Evolutionary conservation across 352 stramenopile genomes (phyloP), one percentile per base, ranked within the genome.

Genomic region (Pythium vanterpoolii): DNA sequence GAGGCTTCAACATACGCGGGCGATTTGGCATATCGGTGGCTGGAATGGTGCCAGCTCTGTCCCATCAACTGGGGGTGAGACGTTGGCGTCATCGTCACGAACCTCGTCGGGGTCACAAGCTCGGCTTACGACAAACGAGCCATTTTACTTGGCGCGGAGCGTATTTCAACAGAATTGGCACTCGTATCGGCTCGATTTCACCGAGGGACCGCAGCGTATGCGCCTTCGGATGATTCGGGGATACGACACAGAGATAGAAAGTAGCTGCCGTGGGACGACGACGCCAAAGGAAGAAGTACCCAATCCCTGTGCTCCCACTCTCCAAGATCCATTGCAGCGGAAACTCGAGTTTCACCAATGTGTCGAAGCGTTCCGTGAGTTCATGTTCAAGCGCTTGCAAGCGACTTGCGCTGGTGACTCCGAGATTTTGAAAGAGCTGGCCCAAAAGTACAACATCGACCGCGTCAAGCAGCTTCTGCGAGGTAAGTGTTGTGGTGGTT

Each of bases 121-220:
- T 26, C 18, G 14, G 19, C 8, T 21, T 49, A 21, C 23, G 42
- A 36, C 16, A 2, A 24, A 18, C 18, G 63, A 70, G 45, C 51
- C 55, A 9, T 70, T 70, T 24, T 70, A 70, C 36, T 23, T 71
- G 39, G 45, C 67, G 26, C n/a, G 64, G 28, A 71, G 52, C 39
- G 34, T 71, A 4, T 71, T 59, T 39, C 64, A 71, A 42, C 59
- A 67, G 31, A 61, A 64, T 40, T 27, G 40, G 23, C 36, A 40
- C 11, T 38, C 24, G 21, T 67, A 71, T 47, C 49, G 49, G 1
- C 52, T 76, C 9, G 69, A 76, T 21, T 66, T 61, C 28, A 69
- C 69, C 1, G 69, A 76, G 63, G 69, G 69, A 24, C 69, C 69
- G 23, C 49, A 64, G 23, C 69, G 69, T 4, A 68, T 68, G 56